Conservation (phyloP, 495 filamentous ascomycete genomes). For the Elaphomyces granulatus region DNA sequence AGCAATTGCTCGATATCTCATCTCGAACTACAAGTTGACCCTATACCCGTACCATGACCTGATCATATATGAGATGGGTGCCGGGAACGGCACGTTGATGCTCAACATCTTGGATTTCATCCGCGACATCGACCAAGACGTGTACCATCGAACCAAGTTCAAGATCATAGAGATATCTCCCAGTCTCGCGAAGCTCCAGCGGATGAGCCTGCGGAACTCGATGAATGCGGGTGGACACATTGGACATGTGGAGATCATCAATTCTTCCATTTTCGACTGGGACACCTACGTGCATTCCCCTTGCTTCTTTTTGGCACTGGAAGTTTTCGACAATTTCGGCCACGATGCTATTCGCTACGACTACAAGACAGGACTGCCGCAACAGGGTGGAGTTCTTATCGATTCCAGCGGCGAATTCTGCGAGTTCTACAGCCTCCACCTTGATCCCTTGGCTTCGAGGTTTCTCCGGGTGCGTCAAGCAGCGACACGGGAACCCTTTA, state of each 20-base stretch:
- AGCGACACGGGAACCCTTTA: conserved; percentile 40
- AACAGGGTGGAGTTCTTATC: conserved; percentile 80
- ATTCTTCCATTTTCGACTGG: conserved; percentile 93
- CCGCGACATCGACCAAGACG: conserved; percentile 71
- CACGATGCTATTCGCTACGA: conserved; percentile 92
- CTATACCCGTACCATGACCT: conserved; percentile 93
- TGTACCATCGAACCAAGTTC: conserved; percentile 89
- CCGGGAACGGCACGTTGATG: conserved; percentile 96
- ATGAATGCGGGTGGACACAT: conserved; percentile 58
- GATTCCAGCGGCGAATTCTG: conserved; percentile 78
- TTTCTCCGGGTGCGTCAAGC: conserved; percentile 67
- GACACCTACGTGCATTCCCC: conserved; percentile 66
- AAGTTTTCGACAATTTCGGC: conserved; percentile 97
- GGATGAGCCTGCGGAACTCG: conserved; percentile 46
- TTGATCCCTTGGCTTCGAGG: conserved; percentile 72
- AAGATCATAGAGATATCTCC: conserved; percentile 90
- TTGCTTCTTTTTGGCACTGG: conserved; percentile 96
- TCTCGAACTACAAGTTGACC: conserved; percentile 89
- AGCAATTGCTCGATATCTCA: conserved; percentile 83
- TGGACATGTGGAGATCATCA: conserved; percentile 83
- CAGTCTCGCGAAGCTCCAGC: conserved; percentile 63
- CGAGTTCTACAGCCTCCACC: conserved; percentile 67
- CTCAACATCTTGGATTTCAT: conserved; percentile 95
- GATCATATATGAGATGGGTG: conserved; percentile 97
- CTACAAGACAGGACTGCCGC: conserved; percentile 50